phyloP scores from a whole-genome alignment of 768 basidiomycete species.

The Podaxis sp. region DNA sequence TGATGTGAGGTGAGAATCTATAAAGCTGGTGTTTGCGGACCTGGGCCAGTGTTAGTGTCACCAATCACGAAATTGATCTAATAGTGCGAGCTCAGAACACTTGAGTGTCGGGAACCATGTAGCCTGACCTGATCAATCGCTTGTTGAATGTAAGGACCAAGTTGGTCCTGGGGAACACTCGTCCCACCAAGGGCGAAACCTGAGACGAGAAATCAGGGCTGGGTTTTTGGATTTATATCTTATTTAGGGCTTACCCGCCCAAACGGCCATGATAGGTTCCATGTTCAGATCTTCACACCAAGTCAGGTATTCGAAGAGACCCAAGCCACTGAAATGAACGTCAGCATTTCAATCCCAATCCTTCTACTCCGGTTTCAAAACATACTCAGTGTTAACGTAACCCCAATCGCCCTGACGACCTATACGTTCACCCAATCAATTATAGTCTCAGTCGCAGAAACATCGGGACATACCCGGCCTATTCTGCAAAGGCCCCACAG shows the following conservation, averaged over 20 bases:
- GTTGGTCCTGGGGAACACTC: constrained; percentile 37
- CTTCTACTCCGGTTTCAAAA: background rate
- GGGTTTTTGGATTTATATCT: background rate
- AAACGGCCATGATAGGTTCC: constrained; percentile 63
- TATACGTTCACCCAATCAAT: constrained; percentile 11
- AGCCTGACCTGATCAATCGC: constrained; percentile 47
- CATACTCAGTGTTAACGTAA: constrained; percentile 57
- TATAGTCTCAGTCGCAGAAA: background rate
- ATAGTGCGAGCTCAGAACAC: background rate
- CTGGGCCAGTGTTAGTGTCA: constrained; percentile 35
- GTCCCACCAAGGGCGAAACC: constrained; percentile 48
- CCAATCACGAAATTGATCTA: constrained; percentile 62
- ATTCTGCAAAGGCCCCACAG: constrained; percentile 48
- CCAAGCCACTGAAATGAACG: constrained; percentile 39
- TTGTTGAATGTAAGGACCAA: constrained; percentile 50
- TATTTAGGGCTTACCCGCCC: constrained; percentile 34
- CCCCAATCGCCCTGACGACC: constrained; percentile 58
- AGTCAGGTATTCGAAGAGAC: constrained; percentile 51
- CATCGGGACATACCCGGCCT: constrained; percentile 28
- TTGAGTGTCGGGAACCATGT: background rate
- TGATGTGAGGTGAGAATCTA: background rate
- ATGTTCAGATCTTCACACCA: constrained; percentile 58
- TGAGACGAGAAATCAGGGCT: constrained; percentile 13
- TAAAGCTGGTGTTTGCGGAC: constrained; percentile 15
- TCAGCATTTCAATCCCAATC: background rate